Conservation (phyloP, 2,329 filamentous ascomycete genomes). For the Metarhizium guizhouense region DNA sequence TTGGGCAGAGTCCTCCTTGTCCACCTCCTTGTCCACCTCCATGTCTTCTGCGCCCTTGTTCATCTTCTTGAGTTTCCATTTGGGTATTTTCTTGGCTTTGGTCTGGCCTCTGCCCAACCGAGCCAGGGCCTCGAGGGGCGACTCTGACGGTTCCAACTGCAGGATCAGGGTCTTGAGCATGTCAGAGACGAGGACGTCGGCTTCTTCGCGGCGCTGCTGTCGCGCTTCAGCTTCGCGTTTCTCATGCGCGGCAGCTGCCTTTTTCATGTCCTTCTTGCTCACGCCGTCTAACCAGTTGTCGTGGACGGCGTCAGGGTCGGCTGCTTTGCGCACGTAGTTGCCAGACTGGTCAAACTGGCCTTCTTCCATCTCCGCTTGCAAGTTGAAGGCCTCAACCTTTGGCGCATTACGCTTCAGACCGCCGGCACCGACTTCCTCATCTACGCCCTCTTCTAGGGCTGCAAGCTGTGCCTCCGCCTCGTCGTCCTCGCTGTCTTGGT, state of each 20-base stretch:
- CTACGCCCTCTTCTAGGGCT: conserved; percentile 65
- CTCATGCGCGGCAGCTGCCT: conserved; percentile 78
- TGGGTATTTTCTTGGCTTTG: conserved; percentile 50
- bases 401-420: conserved; percentile 89
- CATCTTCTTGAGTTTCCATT: conserved; percentile 64
- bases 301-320: conserved; percentile 80
- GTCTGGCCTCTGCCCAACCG: conserved; percentile 62
- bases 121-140: conserved; percentile 77
- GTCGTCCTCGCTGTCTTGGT: conserved; percentile 48
- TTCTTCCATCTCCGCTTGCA: conserved; percentile 82
- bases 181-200: conserved; percentile 64
- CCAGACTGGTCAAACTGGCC: conserved; percentile 84
- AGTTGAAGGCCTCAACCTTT: conserved; percentile 93
- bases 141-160: conserved; percentile 71
- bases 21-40: conserved; percentile 59
- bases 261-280: conserved; percentile 87
- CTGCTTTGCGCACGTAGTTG: conserved; percentile 85
- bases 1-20: conserved; percentile 35
- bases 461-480: conserved; percentile 64
- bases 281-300: conserved; percentile 89
- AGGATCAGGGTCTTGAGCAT: conserved; percentile 65
- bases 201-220: conserved; percentile 62
- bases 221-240: conserved; percentile 71
- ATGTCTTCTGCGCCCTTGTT: conserved; percentile 48
- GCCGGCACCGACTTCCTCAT: conserved; percentile 84